Evolutionary conservation across 495 filamentous ascomycete species (phyloP).

Genomic region (Lichina pygmaea): DNA sequence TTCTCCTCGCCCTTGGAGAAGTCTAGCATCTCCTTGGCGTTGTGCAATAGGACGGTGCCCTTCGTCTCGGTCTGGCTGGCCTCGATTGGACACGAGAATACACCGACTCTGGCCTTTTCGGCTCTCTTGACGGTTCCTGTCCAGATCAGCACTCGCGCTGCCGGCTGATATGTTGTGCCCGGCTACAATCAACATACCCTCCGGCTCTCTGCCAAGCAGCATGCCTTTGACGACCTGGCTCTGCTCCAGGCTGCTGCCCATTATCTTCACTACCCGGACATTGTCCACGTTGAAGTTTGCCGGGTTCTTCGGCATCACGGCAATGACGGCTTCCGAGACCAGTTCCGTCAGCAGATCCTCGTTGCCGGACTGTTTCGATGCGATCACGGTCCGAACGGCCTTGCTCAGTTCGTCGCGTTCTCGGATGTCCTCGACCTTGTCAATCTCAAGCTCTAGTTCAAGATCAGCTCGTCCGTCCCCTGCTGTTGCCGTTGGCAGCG

Average conservation of each 20-base stretch:
- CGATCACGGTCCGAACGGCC: slow-evolving; percentile 83
- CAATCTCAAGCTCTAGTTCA: slow-evolving; percentile 52
- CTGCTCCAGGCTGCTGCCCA: slow-evolving; percentile 87
- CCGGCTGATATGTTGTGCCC: neutral
- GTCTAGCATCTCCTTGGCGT: slow-evolving; percentile 93
- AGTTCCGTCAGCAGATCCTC: slow-evolving; percentile 67
- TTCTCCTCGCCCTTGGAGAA: slow-evolving; percentile 93
- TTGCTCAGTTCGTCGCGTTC: slow-evolving; percentile 66
- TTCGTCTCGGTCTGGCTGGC: slow-evolving; percentile 95
- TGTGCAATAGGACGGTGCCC: slow-evolving; percentile 95
- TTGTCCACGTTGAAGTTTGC: slow-evolving; percentile 98
- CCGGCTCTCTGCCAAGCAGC: slow-evolving; percentile 86
- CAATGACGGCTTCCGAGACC: slow-evolving; percentile 80
- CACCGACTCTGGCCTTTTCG: slow-evolving; percentile 78
- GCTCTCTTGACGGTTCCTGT: slow-evolving; percentile 55
- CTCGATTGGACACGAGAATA: slow-evolving; percentile 92
- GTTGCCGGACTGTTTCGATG: slow-evolving; percentile 82
- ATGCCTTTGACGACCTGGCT: slow-evolving; percentile 91
- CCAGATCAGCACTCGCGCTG: neutral
- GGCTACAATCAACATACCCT: slow-evolving; percentile 18
- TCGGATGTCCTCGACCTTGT: slow-evolving; percentile 65
- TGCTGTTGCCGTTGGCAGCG: slow-evolving; percentile 3
- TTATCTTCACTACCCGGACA: slow-evolving; percentile 96
- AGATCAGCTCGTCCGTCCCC: slow-evolving; percentile 1
- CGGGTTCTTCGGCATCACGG: slow-evolving; percentile 93